Conservation (phyloP, 176 grass and related monocot species). For the Guadua angustifolia region DNA sequence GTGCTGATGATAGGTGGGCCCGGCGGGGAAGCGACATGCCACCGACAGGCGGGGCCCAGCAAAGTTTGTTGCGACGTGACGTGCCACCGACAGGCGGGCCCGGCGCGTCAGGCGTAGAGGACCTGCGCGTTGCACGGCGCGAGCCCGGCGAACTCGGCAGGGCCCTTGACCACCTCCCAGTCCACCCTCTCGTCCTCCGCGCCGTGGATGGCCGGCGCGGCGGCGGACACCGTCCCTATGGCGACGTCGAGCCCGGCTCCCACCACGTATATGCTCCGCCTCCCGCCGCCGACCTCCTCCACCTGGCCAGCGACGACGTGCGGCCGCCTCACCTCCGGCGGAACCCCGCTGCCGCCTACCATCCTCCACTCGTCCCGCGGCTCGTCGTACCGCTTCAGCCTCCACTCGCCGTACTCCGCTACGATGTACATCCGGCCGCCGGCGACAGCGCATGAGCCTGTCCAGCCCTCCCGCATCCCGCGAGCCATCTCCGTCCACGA, state of each 20-base stretch:
- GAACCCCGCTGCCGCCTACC: constrained; percentile 71
- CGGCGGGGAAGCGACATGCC: not conserved
- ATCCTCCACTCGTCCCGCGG: constrained; percentile 63
- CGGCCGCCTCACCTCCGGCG: constrained; percentile 58
- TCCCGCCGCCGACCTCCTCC: constrained; percentile 29
- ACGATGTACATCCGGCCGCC: constrained; percentile 77
- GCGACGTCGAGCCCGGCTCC: constrained; percentile 83
- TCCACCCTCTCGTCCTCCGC: constrained; percentile 59
- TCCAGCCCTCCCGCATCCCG: constrained; percentile 96
- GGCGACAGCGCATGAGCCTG: constrained; percentile 75
- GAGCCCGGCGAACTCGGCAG: constrained; percentile 69
- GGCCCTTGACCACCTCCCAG: constrained; percentile 89
- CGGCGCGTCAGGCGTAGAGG: constrained; percentile 53
- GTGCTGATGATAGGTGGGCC: not conserved
- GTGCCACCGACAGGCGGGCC: not conserved
- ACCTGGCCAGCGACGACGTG: constrained; percentile 65
- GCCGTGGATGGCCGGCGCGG: not conserved
- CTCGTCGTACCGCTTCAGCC: constrained; percentile 76
- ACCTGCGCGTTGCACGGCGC: constrained; percentile 84
- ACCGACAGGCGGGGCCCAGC: not conserved
- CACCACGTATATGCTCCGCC: constrained; percentile 62
- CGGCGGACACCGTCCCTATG: constrained; percentile 46
- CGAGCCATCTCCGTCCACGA: constrained; percentile 77
- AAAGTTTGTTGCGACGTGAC: not conserved
- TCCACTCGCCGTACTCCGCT: constrained; percentile 88